Conservation (phyloP, 495 filamentous ascomycete species). For the Aspergillus mulundensis region DNA sequence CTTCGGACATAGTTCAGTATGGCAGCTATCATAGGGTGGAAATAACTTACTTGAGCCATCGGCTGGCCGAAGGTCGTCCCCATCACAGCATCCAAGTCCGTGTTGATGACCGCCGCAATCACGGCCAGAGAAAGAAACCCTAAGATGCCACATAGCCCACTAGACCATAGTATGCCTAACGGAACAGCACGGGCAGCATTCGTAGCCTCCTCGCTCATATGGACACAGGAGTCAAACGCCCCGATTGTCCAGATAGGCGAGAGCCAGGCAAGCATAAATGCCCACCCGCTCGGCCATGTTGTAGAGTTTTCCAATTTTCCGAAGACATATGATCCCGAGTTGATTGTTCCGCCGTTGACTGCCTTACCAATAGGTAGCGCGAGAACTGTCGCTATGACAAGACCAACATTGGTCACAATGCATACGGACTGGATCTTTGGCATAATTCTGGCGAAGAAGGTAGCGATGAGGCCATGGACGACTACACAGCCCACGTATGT, state of each 20-base stretch:
- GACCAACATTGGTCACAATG: slow-evolving; percentile 57
- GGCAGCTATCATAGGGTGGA: not conserved
- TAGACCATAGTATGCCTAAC: slow-evolving; percentile 51
- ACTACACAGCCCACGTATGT: slow-evolving; percentile 58
- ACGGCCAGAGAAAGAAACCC: slow-evolving; percentile 52
- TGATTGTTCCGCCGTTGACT: slow-evolving; percentile 28
- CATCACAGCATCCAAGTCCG: slow-evolving; percentile 30
- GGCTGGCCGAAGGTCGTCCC: slow-evolving; percentile 37
- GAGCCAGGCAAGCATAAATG: slow-evolving; percentile 64
- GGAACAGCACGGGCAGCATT: slow-evolving; percentile 62
- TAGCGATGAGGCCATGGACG: slow-evolving; percentile 56
- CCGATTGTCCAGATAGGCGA: slow-evolving; percentile 67
- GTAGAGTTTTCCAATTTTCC: slow-evolving; percentile 49
- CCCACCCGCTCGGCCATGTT: slow-evolving; percentile 57
- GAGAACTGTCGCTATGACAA: slow-evolving; percentile 60
- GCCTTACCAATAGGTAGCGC: slow-evolving; percentile 57
- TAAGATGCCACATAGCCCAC: slow-evolving; percentile 40
- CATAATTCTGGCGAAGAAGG: slow-evolving; percentile 56
- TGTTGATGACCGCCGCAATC: slow-evolving; percentile 36
- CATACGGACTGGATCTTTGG: slow-evolving; percentile 61
- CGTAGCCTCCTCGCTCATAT: slow-evolving; percentile 62
- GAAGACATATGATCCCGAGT: slow-evolving; percentile 39
- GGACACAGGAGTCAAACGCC: slow-evolving; percentile 50
- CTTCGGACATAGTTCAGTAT: slow-evolving; percentile 11
- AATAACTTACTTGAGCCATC: slow-evolving; percentile 37